Evolutionary conservation across 306 rosid species (phyloP).

Genomic region (Bauhinia variegata): DNA sequence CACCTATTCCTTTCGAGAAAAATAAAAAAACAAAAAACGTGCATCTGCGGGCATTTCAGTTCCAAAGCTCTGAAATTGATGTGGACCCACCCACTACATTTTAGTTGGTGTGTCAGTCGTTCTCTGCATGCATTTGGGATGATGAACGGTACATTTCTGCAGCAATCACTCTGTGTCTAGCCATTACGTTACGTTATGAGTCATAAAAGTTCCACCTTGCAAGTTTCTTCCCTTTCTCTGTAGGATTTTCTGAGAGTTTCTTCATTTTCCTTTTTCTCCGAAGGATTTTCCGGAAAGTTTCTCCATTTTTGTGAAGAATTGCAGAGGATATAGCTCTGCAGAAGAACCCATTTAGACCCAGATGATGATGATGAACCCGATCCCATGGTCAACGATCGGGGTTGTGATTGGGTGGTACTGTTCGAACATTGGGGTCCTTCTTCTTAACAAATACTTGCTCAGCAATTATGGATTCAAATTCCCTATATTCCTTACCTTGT

Average conservation of each 20-base stretch:
- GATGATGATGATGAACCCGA: constrained; percentile 30
- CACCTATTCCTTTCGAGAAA: too few relatives aligned
- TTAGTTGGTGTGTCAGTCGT: neutral
- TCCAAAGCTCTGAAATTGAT: neutral
- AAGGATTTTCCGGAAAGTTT: neutral
- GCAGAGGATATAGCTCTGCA: constrained; percentile 10
- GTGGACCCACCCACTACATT: constrained; percentile 9
- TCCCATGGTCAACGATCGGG: constrained; percentile 45
- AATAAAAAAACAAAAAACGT: neutral
- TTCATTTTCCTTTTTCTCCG: neutral
- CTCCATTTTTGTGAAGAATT: constrained; percentile 1
- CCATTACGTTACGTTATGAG: neutral
- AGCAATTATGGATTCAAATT: constrained; percentile 41
- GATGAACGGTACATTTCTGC: neutral
- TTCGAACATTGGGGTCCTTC: constrained; percentile 50
- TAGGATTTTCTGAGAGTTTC: too few relatives aligned
- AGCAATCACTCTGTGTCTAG: neutral
- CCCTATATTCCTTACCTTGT: constrained; percentile 50
- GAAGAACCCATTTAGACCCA: neutral
- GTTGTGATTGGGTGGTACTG: constrained; percentile 43
- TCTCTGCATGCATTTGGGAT: constrained; percentile 1
- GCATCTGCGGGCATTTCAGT: neutral
- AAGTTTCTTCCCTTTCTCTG: neutral
- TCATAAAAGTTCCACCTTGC: neutral
- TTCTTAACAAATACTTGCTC: constrained; percentile 51